Base-by-base conservation (phyloP, 495 filamentous ascomycete species). In the Xylaria bambusicola region DNA sequence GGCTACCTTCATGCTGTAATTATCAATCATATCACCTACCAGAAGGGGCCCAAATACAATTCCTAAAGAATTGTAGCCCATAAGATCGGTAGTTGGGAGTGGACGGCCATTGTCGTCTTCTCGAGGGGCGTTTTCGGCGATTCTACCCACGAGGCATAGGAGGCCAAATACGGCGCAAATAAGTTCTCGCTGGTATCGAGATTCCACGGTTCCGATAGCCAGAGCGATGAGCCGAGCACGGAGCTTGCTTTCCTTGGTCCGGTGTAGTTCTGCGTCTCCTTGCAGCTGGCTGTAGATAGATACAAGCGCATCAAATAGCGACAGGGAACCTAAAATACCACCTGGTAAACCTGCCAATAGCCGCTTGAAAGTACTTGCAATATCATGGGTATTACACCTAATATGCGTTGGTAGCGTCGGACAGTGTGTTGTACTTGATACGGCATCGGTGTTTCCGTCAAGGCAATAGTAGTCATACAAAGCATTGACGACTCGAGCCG, bases 341-440 rank as follows among this genome's bases (percentile, higher is more conserved):
- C 84, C 86, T 0, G 90, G 90, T 1, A 94, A 71, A 5, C 86
- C 88, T 7, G 82, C 77, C 15, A 94, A 71, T 6, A 94, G 72
- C 26, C 80, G 82, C 65, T 90, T 91, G 72, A 93, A 87, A 9
- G 84, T 77, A 47, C 86, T 88, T 1, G 86, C 88, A 7, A 92
- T 84, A 73, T 89, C 87, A 52, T 89, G 84, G n/a, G 86, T 75
- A 13, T 79, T 62, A 18, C 71, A 77, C 60, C 68, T 75, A 62
- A 86, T 84, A 62, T 83, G 83, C 8, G 61, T 57, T 7, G 84
- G 84, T 8, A 85, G 72, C 26, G 77, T 82, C 5, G 81, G 79
- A 48, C 77, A 78, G 40, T 80, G 72, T 36, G 78, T 82, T 4
- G 83, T 84, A 56, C 75, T 76, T 31, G 82, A 68, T 20, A 84